Conservation (phyloP, 2,329 filamentous ascomycete species). For the Aureobasidium sp. region DNA sequence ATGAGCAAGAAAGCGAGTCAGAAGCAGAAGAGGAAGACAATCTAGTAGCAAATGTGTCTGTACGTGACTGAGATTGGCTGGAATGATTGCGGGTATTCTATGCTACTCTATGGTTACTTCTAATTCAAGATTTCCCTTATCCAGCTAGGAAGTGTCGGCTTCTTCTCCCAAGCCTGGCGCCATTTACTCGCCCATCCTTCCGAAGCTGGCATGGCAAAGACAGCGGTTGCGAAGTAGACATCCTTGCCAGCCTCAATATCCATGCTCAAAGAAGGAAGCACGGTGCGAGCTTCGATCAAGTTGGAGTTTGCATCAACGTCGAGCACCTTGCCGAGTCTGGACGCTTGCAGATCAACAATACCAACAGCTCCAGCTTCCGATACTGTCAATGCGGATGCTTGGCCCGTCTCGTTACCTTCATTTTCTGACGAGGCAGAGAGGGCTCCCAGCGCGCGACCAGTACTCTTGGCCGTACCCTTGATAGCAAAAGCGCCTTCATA, state of each 20-base stretch:
- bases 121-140: background rate
- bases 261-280: slow-evolving; percentile 62
- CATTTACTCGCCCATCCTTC: slow-evolving; percentile 48
- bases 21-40: background rate
- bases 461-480: slow-evolving; percentile 50
- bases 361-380: slow-evolving; percentile 47
- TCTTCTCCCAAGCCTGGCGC: slow-evolving; percentile 41
- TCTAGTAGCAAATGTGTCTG: too few species aligned
- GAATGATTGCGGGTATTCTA: background rate
- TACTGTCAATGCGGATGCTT: slow-evolving; percentile 35
- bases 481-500: slow-evolving; percentile 72
- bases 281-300: slow-evolving; percentile 62
- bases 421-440: slow-evolving; percentile 30
- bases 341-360: slow-evolving; percentile 38
- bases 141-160: slow-evolving; percentile 21
- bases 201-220: slow-evolving; percentile 61
- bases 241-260: slow-evolving; percentile 52
- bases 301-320: slow-evolving; percentile 76
- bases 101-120: background rate
- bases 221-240: slow-evolving; percentile 61
- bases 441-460: slow-evolving; percentile 49
- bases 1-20: background rate
- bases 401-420: slow-evolving; percentile 37
- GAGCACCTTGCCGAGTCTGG: slow-evolving; percentile 57
- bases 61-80: background rate